These are phyloP conservation scores for Arabidopsis thaliana DNA, from an alignment of 345 rosid species.

Conservation along the genomic window DNA sequence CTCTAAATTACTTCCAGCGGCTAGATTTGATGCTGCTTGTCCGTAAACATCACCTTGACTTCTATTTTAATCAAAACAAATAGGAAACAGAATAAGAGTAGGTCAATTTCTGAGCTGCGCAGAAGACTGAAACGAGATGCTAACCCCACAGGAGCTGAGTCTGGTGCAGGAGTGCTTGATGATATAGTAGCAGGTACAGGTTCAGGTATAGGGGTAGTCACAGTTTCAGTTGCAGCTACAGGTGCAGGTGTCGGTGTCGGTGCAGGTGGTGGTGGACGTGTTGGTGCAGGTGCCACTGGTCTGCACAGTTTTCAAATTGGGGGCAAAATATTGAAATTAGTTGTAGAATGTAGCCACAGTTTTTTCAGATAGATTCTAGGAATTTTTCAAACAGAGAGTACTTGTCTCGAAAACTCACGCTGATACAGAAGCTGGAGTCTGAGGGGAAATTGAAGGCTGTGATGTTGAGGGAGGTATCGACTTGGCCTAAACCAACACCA, in stretches of 20 bases:
- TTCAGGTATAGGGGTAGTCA: conserved; percentile 28
- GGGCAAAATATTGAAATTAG: neutral
- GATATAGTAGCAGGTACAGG: conserved; percentile 41
- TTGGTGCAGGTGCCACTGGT: conserved; percentile 27
- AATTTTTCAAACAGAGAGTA: conserved; percentile 2
- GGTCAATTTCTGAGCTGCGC: conserved; percentile 24
- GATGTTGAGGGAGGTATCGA: conserved; percentile 48
- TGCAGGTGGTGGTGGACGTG: conserved; percentile 1
- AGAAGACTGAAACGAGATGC: conserved; percentile 33
- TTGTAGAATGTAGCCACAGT: conserved; percentile 2
- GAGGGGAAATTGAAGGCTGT: conserved; percentile 51
- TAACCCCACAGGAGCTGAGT: conserved; percentile 44
- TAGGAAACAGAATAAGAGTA: conserved; percentile 3
- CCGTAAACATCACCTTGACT: conserved; percentile 63
- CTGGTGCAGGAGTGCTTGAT: conserved; percentile 48
- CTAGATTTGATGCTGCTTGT: conserved; percentile 88
- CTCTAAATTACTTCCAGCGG: conserved; percentile 83
- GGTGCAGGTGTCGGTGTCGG: neutral
- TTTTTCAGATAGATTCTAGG: neutral
- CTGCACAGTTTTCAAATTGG: conserved; percentile 25
- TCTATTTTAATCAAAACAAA: conserved; percentile 50
- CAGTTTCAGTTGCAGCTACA: conserved; percentile 20
- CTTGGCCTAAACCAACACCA: conserved; percentile 54
- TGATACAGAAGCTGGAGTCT: conserved; percentile 51
- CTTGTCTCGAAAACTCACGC: conserved; percentile 47